Conservation (phyloP, 345 rosid genomes). For the Clarkia xantiana region DNA sequence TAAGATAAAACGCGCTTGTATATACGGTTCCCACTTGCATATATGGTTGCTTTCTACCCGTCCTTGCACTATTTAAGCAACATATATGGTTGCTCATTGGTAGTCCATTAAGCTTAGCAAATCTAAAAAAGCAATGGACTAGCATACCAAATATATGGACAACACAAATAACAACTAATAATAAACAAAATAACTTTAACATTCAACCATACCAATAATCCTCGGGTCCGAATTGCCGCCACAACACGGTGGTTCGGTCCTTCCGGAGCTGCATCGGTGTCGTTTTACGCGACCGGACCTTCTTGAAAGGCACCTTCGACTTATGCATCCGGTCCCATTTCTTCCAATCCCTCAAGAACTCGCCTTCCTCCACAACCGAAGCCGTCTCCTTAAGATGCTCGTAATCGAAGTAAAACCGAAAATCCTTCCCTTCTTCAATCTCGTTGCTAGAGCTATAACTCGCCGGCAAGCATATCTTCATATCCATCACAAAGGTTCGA, state of each 20-base stretch:
- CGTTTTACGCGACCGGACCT: constrained; percentile 48
- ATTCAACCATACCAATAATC: too few species aligned
- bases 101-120: too few species aligned
- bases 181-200: too few species aligned
- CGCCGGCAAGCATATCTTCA: constrained; percentile 61
- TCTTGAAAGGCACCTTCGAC: constrained; percentile 57
- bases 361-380: constrained; percentile 65
- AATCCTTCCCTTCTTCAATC: constrained; percentile 84
- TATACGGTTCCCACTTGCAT: too few species aligned
- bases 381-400: constrained; percentile 85
- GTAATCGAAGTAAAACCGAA: constrained; percentile 71
- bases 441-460: constrained; percentile 47
- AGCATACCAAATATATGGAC: too few species aligned
- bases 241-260: constrained; percentile 60
- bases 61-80: too few species aligned
- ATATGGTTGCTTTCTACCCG: too few species aligned
- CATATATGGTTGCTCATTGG: too few species aligned
- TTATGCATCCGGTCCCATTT: constrained; percentile 65
- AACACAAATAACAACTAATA: too few species aligned
- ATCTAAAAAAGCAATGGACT: too few species aligned
- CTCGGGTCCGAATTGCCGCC: constrained; percentile 93
- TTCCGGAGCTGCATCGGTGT: constrained; percentile 62
- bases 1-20: too few species aligned
- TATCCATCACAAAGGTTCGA: constrained; percentile 81
- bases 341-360: constrained; percentile 69